Conservation (phyloP, 1,139 yeast genomes). For the Pichia sp. region DNA sequence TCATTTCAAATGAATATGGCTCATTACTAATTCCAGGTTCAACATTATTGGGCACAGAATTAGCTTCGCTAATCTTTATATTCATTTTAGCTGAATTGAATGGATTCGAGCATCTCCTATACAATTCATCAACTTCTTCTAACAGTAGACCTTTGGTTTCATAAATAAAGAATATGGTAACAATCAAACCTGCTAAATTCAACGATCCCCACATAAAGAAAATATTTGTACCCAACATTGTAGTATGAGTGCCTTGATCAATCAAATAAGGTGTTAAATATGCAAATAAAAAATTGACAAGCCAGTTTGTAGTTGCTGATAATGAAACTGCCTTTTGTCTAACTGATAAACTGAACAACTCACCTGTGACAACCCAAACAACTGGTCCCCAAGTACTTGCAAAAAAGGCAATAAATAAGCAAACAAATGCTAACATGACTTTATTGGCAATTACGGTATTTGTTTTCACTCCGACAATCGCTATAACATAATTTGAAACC, state of each 20-base stretch:
- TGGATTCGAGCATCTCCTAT: conserved; percentile 43
- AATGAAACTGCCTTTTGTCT: conserved; percentile 72
- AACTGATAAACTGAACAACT: conserved; percentile 62
- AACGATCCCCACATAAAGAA: conserved; percentile 76
- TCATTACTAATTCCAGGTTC: background rate
- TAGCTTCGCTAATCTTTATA: conserved; percentile 30
- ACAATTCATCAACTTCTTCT: conserved; percentile 60
- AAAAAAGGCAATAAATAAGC: conserved; percentile 65
- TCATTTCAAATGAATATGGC: background rate
- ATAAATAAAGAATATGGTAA: conserved; percentile 50
- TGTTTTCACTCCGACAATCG: conserved; percentile 56
- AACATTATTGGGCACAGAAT: background rate
- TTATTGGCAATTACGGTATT: conserved; percentile 44
- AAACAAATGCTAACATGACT: conserved; percentile 59
- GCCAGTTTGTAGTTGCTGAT: conserved; percentile 76
- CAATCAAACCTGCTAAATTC: conserved; percentile 46
- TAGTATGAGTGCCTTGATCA: conserved; percentile 58
- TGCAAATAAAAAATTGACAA: conserved; percentile 69
- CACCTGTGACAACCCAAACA: conserved; percentile 73
- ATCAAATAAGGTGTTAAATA: conserved; percentile 63
- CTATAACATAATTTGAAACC: conserved; percentile 54
- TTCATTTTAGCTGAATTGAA: conserved; percentile 32
- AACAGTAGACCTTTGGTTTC: conserved; percentile 63
- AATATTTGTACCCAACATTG: conserved; percentile 61
- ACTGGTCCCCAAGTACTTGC: conserved; percentile 82